phyloP scores from a whole-genome alignment of 2,329 filamentous ascomycete genomes.

The Ploettnerulaceae sp. region DNA sequence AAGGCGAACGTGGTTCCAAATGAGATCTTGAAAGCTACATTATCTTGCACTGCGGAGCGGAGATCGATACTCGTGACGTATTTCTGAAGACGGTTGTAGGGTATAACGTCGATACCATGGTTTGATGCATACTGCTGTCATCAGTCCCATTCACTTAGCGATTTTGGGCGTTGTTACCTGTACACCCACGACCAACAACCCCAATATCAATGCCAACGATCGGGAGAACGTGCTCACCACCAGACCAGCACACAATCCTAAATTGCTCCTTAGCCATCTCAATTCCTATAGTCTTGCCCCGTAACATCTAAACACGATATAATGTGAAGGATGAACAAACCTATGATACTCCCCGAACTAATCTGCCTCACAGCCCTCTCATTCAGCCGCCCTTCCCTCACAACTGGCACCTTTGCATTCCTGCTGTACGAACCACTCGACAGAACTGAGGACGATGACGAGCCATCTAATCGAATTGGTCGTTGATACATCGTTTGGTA shows the following conservation, averaged over 20 bases:
- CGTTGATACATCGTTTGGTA: conserved; percentile 22
- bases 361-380: conserved; percentile 31
- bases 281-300: neutral
- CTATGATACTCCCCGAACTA: conserved; percentile 32
- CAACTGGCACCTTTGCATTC: conserved; percentile 31
- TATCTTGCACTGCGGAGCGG: conserved; percentile 35
- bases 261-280: neutral
- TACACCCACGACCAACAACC: conserved; percentile 54
- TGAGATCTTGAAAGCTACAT: conserved; percentile 42
- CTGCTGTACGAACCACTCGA: conserved; percentile 17
- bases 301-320: neutral
- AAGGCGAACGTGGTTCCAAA: conserved; percentile 71
- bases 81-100: conserved; percentile 39
- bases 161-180: conserved; percentile 20
- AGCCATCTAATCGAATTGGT: conserved; percentile 33
- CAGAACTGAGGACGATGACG: conserved; percentile 7
- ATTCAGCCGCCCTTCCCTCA: conserved; percentile 24
- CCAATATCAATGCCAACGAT: conserved; percentile 62
- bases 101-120: conserved; percentile 44
- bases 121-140: conserved; percentile 42
- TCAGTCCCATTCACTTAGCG: conserved; percentile 7
- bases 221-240: conserved; percentile 66
- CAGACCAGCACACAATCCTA: conserved; percentile 37
- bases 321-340: conserved; percentile 26
- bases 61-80: conserved; percentile 48